Conservation (phyloP, 495 filamentous ascomycete species). For the Rhizodiscina lignyota region DNA sequence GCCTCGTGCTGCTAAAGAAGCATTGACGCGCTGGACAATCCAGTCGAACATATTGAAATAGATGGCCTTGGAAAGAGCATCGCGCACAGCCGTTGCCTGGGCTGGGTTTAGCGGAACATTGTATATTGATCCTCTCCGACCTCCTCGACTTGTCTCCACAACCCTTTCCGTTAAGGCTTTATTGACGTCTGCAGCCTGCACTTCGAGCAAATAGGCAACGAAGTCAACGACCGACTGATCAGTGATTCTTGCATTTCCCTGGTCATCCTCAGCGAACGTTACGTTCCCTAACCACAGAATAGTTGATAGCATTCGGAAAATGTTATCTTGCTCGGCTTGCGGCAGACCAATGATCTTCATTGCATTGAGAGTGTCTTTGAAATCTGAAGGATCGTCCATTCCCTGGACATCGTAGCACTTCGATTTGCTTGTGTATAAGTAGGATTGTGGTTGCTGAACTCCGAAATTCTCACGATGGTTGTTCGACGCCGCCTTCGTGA, state of each 20-base stretch:
- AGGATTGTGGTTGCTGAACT: constrained; percentile 79
- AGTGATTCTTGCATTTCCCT: constrained; percentile 66
- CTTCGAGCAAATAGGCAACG: constrained; percentile 83
- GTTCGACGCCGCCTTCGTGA: constrained; percentile 73
- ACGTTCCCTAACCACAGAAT: constrained; percentile 94
- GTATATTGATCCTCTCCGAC: constrained; percentile 64
- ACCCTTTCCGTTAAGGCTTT: constrained; percentile 81
- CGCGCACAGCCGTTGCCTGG: constrained; percentile 83
- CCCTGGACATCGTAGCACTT: constrained; percentile 89
- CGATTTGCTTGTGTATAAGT: constrained; percentile 85
- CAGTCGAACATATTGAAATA: constrained; percentile 98
- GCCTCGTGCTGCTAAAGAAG: constrained; percentile 67
- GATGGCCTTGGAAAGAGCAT: constrained; percentile 86
- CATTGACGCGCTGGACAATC: constrained; percentile 89
- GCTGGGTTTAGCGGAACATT: constrained; percentile 82
- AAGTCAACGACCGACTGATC: constrained; percentile 90
- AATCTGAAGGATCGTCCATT: constrained; percentile 86
- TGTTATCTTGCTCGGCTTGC: constrained; percentile 82
- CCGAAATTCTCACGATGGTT: constrained; percentile 58
- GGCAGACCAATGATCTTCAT: constrained; percentile 88
- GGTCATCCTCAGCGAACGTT: constrained; percentile 71
- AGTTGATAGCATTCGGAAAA: constrained; percentile 89
- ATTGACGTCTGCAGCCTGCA: constrained; percentile 61
- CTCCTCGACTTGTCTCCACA: constrained; percentile 75
- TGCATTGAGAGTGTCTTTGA: constrained; percentile 76